Evolutionary conservation across 2,329 filamentous ascomycete species (phyloP).

Genomic region (Colletotrichum incanum): DNA sequence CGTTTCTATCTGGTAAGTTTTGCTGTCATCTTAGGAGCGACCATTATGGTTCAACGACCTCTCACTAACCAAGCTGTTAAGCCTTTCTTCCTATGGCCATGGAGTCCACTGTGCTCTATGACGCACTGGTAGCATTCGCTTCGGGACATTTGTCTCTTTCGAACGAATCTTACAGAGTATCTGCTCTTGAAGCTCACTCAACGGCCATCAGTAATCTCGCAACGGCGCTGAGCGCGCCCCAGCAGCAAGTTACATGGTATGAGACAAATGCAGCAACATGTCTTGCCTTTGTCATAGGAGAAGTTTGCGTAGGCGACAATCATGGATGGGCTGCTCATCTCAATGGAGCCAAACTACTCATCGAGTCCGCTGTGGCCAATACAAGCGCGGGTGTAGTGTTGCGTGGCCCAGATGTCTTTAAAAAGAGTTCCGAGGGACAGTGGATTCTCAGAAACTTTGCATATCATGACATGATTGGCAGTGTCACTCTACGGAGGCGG

Average conservation of each 20-base stretch:
- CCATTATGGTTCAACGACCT: rapidly evolving
- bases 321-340: slow-evolving; percentile 40
- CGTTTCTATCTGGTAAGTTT: slow-evolving; percentile 34
- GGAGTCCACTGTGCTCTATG: slow-evolving; percentile 41
- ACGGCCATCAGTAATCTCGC: slow-evolving; percentile 36
- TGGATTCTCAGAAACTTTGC: slow-evolving; percentile 45
- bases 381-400: slow-evolving; percentile 16
- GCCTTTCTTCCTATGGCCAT: slow-evolving; percentile 44
- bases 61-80: neutral
- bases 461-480: slow-evolving; percentile 43
- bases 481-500: slow-evolving; percentile 32
- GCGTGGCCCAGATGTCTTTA: slow-evolving; percentile 37
- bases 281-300: slow-evolving; percentile 37
- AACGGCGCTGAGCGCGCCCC: slow-evolving; percentile 22
- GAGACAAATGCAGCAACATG: slow-evolving; percentile 41
- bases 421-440: slow-evolving; percentile 39
- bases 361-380: slow-evolving; percentile 28
- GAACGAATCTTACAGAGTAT: slow-evolving; percentile 24
- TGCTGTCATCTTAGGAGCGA: too few species aligned
- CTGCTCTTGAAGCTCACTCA: slow-evolving; percentile 34
- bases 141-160: slow-evolving; percentile 39
- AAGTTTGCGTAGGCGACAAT: slow-evolving; percentile 33
- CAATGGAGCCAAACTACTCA: slow-evolving; percentile 39
- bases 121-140: slow-evolving; percentile 39
- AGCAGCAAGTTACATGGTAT: slow-evolving; percentile 34